Evolutionary conservation across 441 rosid species (phyloP).

Genomic region (Arabidopsis hybrid): DNA sequence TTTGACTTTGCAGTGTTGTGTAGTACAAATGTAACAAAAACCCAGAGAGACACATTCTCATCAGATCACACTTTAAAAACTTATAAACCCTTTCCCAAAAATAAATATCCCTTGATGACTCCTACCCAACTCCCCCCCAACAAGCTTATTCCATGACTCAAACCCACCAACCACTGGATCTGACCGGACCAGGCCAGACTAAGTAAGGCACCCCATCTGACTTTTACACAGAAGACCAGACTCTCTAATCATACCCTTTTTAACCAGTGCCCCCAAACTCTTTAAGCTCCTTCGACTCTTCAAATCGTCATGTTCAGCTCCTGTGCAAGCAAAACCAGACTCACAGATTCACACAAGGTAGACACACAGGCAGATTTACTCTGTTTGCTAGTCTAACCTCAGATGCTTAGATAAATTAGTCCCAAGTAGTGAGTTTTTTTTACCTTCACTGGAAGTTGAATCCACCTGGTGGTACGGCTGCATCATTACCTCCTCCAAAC

Average conservation of each 20-base stretch:
- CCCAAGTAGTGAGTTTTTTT: neutral
- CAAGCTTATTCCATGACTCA: conserved; percentile 40
- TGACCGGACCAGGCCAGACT: conserved; percentile 30
- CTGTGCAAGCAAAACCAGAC: conserved; percentile 42
- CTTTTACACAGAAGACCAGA: conserved; percentile 40
- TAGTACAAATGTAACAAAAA: conserved; percentile 42
- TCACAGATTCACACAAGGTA: conserved; percentile 17
- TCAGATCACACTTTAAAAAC: conserved; percentile 3
- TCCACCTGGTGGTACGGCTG: conserved; percentile 64
- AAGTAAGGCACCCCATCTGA: conserved; percentile 37
- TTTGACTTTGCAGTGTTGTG: conserved; percentile 38
- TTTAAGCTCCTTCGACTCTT: conserved; percentile 20
- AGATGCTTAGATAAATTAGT: conserved; percentile 10
- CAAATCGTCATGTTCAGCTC: conserved; percentile 35
- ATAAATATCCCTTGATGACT: conserved; percentile 26
- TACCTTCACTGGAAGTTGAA: conserved; percentile 63
- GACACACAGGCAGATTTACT: conserved; percentile 21
- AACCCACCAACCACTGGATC: conserved; percentile 37
- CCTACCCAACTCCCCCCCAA: conserved; percentile 48
- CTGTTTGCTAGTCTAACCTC: conserved; percentile 3
- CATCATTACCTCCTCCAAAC: conserved; percentile 64
- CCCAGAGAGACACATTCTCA: conserved; percentile 14
- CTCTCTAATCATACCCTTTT: conserved; percentile 34
- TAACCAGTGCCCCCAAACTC: conserved; percentile 32
- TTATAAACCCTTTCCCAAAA: conserved; percentile 33